Evolutionary conservation across 1,284 basidiomycete genomes (phyloP).

Genomic region (Apiotrichum sp.): DNA sequence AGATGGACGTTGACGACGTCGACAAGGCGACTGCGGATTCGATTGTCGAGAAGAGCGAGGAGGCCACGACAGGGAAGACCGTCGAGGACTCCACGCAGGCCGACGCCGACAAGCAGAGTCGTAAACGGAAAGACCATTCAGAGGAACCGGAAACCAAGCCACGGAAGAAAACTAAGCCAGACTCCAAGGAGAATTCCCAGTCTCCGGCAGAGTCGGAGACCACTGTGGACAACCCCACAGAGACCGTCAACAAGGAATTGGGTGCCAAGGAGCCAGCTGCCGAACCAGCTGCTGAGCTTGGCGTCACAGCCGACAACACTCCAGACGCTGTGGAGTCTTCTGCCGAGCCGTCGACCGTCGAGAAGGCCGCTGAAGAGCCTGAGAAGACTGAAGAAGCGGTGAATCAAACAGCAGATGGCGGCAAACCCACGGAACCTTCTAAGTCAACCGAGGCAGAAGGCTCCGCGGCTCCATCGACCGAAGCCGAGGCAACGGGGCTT

Average conservation of each 20-base stretch:
- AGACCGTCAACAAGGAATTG: not conserved
- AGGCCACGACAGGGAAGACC: not conserved
- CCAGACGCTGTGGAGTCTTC: too few relatives aligned
- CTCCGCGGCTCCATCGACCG: too few relatives aligned
- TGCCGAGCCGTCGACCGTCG: too few relatives aligned
- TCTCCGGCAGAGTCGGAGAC: not conserved
- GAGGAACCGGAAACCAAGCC: not conserved
- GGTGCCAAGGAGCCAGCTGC: not conserved
- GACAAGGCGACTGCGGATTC: not conserved
- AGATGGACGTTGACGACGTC: not conserved
- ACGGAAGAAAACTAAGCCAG: conserved; percentile 1
- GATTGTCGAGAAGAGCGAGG: not conserved
- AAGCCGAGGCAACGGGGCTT: too few relatives aligned
- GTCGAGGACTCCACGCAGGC: too few relatives aligned
- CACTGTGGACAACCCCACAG: too few relatives aligned
- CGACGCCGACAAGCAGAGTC: not conserved
- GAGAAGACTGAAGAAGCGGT: too few relatives aligned
- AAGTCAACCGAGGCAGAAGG: too few relatives aligned
- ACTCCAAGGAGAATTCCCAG: not conserved
- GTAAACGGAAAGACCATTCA: not conserved
- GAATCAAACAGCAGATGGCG: too few relatives aligned
- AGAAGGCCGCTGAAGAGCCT: not conserved
- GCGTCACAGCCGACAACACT: too few relatives aligned
- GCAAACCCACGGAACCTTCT: too few relatives aligned
- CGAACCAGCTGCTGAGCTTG: too few relatives aligned